These are phyloP conservation scores for Pleurostoma richardsiae DNA, from an alignment of 2,329 filamentous ascomycete species.

Conservation along the genomic window DNA sequence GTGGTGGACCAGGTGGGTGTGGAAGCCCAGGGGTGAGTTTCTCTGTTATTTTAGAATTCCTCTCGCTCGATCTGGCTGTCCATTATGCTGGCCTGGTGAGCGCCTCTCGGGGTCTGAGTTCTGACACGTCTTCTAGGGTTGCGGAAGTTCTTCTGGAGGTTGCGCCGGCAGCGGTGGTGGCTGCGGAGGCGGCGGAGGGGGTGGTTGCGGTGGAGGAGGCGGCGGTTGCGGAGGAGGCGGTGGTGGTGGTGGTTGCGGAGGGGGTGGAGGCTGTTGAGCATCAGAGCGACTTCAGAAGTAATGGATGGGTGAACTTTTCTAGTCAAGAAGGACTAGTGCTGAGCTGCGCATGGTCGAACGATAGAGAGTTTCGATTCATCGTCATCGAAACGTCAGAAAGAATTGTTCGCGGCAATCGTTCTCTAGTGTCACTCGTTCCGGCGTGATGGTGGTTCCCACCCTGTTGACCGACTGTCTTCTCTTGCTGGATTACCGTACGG, in stretches of 20 bases:
- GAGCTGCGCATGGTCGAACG: no score
- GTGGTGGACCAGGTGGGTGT: constrained; percentile 33
- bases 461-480: no score
- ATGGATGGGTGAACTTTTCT: no score
- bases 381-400: no score
- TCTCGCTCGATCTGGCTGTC: not conserved
- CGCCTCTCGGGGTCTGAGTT: no score
- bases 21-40: constrained; percentile 15
- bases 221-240: constrained; percentile 7
- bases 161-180: constrained; percentile 2
- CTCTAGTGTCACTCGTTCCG: no score
- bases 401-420: no score
- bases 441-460: no score
- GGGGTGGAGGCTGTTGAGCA: constrained; percentile 5
- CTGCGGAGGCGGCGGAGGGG: constrained; percentile 6
- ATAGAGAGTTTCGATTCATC: no score
- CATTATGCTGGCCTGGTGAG: not conserved
- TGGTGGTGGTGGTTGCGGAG: constrained; percentile 11
- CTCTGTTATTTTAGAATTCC: not conserved
- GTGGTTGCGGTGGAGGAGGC: constrained; percentile 1
- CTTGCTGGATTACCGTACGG: no score
- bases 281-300: no score
- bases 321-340: no score
- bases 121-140: not conserved
- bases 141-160: constrained; percentile 2